Evolutionary conservation across 768 basidiomycete species (phyloP).

Genomic region (Fomitopsis pulvina): DNA sequence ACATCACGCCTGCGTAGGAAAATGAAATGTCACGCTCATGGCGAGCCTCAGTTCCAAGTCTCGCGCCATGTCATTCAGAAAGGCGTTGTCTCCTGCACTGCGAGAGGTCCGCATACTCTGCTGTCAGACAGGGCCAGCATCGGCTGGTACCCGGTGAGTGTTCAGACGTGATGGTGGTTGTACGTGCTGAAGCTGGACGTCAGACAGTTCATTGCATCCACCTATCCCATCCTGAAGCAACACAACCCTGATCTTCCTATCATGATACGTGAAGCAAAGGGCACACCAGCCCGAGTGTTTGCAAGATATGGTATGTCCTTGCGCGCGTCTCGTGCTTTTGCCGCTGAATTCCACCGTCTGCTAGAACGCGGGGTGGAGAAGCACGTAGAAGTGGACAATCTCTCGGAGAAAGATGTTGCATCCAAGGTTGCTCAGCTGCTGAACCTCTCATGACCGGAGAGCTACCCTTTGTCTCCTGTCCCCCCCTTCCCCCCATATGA

Average conservation of each 20-base stretch:
- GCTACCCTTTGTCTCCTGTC: too few relatives aligned
- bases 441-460: conserved; percentile 7
- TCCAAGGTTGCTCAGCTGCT: conserved; percentile 63
- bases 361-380: conserved; percentile 77
- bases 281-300: conserved; percentile 77
- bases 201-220: conserved; percentile 75
- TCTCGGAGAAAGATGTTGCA: conserved; percentile 67
- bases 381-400: conserved; percentile 73
- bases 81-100: conserved; percentile 69
- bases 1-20: too few relatives aligned
- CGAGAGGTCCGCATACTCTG: conserved; percentile 77
- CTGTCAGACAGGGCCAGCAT: conserved; percentile 71
- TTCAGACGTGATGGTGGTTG: background rate
- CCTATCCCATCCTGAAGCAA: conserved; percentile 72
- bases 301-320: conserved; percentile 70
- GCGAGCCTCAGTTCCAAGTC: conserved; percentile 2
- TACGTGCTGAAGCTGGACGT: background rate
- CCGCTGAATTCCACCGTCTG: background rate
- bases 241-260: conserved; percentile 84
- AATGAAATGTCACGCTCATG: too few relatives aligned
- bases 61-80: conserved; percentile 43
- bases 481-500: too few relatives aligned
- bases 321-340: background rate
- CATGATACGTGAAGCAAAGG: conserved; percentile 72
- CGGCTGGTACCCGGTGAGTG: conserved; percentile 70